These are phyloP conservation scores for Plasmodium sp. DNA, from an alignment of 169 alveolate genomes.

Conservation along the genomic window DNA sequence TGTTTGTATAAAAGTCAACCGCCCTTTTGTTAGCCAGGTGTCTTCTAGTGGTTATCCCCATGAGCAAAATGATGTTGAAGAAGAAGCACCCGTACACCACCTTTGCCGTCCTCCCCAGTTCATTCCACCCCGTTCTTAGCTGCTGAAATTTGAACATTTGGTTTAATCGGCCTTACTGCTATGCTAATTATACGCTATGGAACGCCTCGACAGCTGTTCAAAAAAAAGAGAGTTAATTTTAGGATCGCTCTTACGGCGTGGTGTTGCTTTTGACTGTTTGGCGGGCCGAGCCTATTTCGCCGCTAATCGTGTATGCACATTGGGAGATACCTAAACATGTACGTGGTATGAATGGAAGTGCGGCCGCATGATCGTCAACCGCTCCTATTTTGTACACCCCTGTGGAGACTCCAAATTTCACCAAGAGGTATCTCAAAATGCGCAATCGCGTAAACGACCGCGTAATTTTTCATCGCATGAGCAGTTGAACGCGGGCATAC, in stretches of 20 bases:
- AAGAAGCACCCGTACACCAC: conserved; percentile 66
- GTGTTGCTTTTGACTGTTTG: neutral
- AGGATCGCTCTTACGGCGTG: neutral
- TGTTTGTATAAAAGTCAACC: conserved; percentile 37
- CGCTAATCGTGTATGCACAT: neutral
- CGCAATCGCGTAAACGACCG: neutral
- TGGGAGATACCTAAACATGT: neutral
- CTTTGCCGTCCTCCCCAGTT: conserved; percentile 59
- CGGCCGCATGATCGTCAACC: neutral
- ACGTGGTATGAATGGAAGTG: neutral
- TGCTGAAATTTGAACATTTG: conserved; percentile 40
- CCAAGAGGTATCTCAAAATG: neutral
- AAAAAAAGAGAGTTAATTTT: neutral
- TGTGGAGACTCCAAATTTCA: neutral
- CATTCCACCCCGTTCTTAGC: conserved; percentile 44
- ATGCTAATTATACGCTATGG: neutral
- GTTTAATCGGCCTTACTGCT: neutral
- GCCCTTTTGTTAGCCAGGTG: conserved; percentile 72
- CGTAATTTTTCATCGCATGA: neutral
- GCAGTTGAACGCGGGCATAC: neutral
- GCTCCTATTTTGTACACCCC: neutral
- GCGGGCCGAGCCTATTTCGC: neutral
- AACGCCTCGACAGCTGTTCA: neutral
- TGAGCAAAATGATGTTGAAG: conserved; percentile 47
- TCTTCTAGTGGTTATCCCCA: conserved; percentile 73